Evolutionary conservation across 805 yeast genomes (phyloP).

Genomic region (Kazachstania bromeliacearum): DNA sequence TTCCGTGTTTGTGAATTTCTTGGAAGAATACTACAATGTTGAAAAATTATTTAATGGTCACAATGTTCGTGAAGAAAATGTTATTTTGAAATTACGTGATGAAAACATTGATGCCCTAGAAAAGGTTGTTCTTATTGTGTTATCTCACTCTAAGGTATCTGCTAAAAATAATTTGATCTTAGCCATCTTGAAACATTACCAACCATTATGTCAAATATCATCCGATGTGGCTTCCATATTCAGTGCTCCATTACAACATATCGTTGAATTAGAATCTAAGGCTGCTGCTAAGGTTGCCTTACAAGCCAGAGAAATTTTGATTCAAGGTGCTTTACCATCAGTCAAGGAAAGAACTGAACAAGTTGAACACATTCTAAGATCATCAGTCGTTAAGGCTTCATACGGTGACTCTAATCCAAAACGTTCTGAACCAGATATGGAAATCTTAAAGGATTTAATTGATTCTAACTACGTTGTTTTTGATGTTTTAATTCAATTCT

Average conservation of each 20-base stretch:
- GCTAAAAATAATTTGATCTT: slow-evolving; percentile 84
- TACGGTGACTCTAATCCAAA: slow-evolving; percentile 77
- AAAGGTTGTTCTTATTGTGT: slow-evolving; percentile 60
- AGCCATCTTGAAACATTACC: slow-evolving; percentile 77
- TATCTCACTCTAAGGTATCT: slow-evolving; percentile 88
- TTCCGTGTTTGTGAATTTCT: slow-evolving; percentile 55
- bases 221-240: slow-evolving; percentile 60
- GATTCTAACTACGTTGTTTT: slow-evolving; percentile 94
- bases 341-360: slow-evolving; percentile 94
- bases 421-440: slow-evolving; percentile 74
- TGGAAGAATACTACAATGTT: slow-evolving; percentile 64
- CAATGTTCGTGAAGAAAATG: slow-evolving; percentile 77
- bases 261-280: slow-evolving; percentile 85
- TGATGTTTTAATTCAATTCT: slow-evolving; percentile 89
- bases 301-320: slow-evolving; percentile 91
- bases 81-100: slow-evolving; percentile 78
- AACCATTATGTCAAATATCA: slow-evolving; percentile 64
- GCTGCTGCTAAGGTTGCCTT: slow-evolving; percentile 87
- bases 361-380: slow-evolving; percentile 87
- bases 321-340: slow-evolving; percentile 95
- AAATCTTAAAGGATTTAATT: slow-evolving; percentile 78
- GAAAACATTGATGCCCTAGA: slow-evolving; percentile 68
- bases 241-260: slow-evolving; percentile 59
- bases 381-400: slow-evolving; percentile 79
- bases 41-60: slow-evolving; percentile 74